phyloP scores from a whole-genome alignment of 78 protist species.

The Tieghemostelium lacteum region DNA sequence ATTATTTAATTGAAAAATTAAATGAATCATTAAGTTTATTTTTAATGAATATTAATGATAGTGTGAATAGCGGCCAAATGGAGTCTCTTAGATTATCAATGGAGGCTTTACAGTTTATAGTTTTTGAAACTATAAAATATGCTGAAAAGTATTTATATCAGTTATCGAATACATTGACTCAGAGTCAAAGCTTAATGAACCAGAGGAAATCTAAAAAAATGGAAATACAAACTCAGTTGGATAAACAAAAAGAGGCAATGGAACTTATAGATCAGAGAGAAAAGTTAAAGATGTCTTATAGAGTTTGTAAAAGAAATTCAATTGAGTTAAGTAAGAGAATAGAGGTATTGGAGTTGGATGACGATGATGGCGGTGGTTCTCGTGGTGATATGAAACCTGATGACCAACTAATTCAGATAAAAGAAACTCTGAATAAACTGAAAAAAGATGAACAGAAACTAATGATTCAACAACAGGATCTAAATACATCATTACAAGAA shows the following conservation, averaged over 20 bases:
- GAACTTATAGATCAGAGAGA: slow-evolving; percentile 26
- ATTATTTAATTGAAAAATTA: slow-evolving; percentile 9
- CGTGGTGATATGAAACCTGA: not conserved
- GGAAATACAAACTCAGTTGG: not conserved
- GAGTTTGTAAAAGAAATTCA: slow-evolving; percentile 35
- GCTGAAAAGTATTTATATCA: not conserved
- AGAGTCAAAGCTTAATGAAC: slow-evolving; percentile 6
- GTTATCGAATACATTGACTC: not conserved
- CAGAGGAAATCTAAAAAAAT: not conserved
- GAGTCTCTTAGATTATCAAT: slow-evolving; percentile 24
- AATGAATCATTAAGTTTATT: not conserved
- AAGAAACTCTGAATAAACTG: not conserved
- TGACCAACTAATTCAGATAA: not conserved
- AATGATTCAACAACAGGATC: slow-evolving; percentile 7
- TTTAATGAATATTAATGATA: not conserved
- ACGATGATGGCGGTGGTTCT: not conserved
- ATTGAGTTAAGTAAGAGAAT: slow-evolving; percentile 46
- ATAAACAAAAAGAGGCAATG: not conserved
- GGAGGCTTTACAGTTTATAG: slow-evolving; percentile 18
- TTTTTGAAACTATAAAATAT: slow-evolving; percentile 33
- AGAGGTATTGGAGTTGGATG: slow-evolving; percentile 56
- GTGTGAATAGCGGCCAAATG: not conserved
- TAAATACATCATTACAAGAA: not conserved
- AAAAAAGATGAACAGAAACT: slow-evolving; percentile 55
- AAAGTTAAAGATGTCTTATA: slow-evolving; percentile 1